Percentiles rank a stretch among this genome's conserved stretches.
phyloP scores from a whole-genome alignment of 2,329 filamentous ascomycete genomes.

The Calonectria henricotiae region DNA sequence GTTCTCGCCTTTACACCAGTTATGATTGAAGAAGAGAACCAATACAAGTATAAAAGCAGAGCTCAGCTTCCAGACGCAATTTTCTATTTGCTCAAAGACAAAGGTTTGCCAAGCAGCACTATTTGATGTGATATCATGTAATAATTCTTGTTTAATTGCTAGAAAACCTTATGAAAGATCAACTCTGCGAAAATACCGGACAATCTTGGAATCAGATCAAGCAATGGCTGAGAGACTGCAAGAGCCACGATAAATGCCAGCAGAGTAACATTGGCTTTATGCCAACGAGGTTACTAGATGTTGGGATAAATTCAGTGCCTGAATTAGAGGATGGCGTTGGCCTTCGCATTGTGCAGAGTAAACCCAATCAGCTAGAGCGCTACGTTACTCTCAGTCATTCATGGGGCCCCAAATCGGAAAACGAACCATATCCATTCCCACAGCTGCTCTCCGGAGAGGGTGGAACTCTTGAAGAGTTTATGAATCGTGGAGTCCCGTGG shows the following conservation, averaged over 20 bases:
- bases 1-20: background rate
- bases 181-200: background rate
- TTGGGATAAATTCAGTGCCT: background rate
- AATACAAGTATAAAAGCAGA: background rate
- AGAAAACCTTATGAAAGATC: background rate
- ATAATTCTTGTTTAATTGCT: too few relatives aligned
- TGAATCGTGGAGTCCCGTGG: background rate
- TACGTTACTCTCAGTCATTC: constrained; percentile 5
- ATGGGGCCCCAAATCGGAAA: background rate
- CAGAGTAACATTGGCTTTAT: background rate
- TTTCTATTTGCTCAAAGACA: background rate
- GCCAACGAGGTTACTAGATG: background rate
- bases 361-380: background rate
- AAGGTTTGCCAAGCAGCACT: background rate
- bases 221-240: background rate
- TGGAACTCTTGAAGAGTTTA: background rate
- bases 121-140: too few relatives aligned
- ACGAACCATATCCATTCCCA: background rate
- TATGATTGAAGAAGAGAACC: background rate
- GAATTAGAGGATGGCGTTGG: background rate
- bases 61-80: background rate
- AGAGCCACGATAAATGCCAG: background rate
- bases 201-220: constrained; percentile 1
- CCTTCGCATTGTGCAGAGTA: background rate
- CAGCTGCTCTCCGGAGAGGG: background rate